Conservation (phyloP, 345 rosid genomes). For the Eucalyptus guilfoylei region DNA sequence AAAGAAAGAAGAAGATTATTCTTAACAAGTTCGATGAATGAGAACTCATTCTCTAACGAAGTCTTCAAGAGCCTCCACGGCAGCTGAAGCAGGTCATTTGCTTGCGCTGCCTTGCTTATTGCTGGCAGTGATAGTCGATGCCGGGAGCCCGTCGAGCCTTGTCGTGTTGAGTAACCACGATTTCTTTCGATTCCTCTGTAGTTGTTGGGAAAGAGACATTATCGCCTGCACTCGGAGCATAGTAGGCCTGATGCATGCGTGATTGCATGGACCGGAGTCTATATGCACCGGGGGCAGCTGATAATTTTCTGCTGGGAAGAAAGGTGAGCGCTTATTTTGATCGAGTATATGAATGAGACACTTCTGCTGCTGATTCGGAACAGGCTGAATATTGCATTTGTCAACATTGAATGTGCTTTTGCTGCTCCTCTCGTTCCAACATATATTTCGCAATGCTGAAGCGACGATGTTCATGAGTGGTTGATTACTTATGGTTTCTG, state of each 20-base stretch:
- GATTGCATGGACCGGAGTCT: neutral
- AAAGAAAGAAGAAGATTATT: neutral
- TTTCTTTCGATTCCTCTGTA: neutral
- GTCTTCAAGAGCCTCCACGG: neutral
- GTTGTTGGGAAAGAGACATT: neutral
- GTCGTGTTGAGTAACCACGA: neutral
- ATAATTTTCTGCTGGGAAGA: neutral
- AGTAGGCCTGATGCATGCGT: neutral
- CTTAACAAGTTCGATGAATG: neutral
- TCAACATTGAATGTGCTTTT: neutral
- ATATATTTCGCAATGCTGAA: neutral
- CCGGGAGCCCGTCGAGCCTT: neutral
- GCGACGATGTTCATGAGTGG: neutral
- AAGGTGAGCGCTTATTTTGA: neutral
- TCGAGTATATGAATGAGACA: neutral
- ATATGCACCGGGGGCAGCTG: neutral
- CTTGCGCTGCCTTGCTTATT: accelerated
- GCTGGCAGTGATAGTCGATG: neutral
- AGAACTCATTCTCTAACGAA: neutral
- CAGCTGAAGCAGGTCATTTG: neutral
- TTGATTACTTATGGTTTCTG: neutral
- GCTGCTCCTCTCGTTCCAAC: neutral
- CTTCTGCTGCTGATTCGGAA: neutral
- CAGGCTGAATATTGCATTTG: neutral
- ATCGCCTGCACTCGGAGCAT: neutral